Conservation (phyloP, 345 rosid species). For the Melaleuca alternifolia region DNA sequence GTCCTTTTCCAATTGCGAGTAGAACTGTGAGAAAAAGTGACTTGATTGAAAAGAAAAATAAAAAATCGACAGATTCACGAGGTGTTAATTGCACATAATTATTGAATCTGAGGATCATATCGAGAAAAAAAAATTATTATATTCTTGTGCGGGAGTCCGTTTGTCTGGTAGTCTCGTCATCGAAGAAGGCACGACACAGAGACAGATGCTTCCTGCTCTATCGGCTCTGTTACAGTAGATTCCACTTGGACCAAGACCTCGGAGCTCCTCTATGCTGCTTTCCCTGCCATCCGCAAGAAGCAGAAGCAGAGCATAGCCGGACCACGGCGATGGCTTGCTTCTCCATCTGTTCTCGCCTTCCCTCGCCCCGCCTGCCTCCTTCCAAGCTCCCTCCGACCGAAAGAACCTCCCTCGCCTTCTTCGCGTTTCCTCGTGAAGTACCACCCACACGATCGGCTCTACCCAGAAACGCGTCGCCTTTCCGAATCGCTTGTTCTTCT, state of each 20-base stretch:
- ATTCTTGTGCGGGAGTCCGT: background rate
- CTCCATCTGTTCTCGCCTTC: background rate
- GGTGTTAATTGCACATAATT: background rate
- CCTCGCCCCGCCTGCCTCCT: background rate
- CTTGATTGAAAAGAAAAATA: background rate
- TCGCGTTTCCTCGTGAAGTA: constrained; percentile 7
- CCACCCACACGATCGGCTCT: constrained; percentile 4
- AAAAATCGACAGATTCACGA: background rate
- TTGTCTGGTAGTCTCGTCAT: background rate
- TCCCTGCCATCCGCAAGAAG: background rate
- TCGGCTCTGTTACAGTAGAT: background rate
- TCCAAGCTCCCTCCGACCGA: background rate
- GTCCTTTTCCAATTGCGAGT: too few relatives aligned
- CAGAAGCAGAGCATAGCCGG: background rate
- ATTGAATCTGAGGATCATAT: background rate
- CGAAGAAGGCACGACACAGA: background rate
- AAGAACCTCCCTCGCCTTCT: background rate
- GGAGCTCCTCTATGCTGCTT: background rate
- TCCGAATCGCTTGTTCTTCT: constrained; percentile 18
- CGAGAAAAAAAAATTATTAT: background rate
- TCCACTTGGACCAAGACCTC: background rate
- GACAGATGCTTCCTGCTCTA: background rate
- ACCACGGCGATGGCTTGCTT: background rate
- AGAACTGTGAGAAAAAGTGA: background rate
- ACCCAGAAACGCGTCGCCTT: constrained; percentile 5